Conservation (phyloP, 129 eudicot species). For the Apium graveolens region DNA sequence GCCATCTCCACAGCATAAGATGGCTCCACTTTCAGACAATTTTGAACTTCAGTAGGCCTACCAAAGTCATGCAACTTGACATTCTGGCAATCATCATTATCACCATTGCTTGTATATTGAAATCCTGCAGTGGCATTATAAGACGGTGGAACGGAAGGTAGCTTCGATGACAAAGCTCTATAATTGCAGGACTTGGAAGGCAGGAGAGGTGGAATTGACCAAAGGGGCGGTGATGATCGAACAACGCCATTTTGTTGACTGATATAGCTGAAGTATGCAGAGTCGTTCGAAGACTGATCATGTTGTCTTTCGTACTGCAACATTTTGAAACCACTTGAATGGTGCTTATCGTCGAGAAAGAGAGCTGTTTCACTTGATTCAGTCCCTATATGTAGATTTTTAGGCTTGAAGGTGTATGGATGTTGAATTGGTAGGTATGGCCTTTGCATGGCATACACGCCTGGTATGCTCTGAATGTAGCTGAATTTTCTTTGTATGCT, state of each 20-base stretch:
- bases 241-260: constrained; percentile 25
- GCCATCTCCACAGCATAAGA: constrained; percentile 14
- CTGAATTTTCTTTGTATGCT: constrained; percentile 72
- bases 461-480: constrained; percentile 66
- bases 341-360: constrained; percentile 27
- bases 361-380: constrained; percentile 14
- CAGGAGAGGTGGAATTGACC: constrained; percentile 71
- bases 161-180: constrained; percentile 30
- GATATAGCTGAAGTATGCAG: constrained; percentile 33
- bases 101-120: constrained; percentile 3
- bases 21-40: constrained; percentile 24
- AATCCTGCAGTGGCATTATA: constrained; percentile 7
- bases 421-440: constrained; percentile 34
- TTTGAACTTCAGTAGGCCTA: constrained; percentile 8
- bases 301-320: constrained; percentile 23
- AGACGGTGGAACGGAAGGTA: constrained; percentile 5
- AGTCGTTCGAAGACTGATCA: constrained; percentile 27
- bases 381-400: background rate
- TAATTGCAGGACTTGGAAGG: constrained; percentile 32
- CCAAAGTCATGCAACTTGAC: constrained; percentile 16
- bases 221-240: constrained; percentile 27
- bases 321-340: constrained; percentile 30
- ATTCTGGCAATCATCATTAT: background rate
- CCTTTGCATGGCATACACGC: constrained; percentile 55
- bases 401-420: constrained; percentile 21